A percentile compares a stretch with the other conserved stretches of the same genome.
Evolutionary conservation across 768 basidiomycete species (phyloP).

Genomic region (Dioszegia crocea): DNA sequence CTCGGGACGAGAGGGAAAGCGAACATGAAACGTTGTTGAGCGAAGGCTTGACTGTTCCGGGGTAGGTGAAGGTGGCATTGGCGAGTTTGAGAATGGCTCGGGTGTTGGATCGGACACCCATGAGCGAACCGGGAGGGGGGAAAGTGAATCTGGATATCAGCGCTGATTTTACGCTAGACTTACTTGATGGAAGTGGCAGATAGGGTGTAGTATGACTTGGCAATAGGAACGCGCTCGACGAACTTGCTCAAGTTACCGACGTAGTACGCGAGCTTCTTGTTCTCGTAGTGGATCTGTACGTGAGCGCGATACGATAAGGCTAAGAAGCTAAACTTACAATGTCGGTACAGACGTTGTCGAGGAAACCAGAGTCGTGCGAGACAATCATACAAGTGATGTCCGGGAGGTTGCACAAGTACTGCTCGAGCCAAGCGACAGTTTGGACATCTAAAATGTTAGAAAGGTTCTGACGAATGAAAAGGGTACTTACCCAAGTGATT

Average conservation of each 20-base stretch:
- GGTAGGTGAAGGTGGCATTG: slow-evolving; percentile 90
- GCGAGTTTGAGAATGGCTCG: slow-evolving; percentile 90
- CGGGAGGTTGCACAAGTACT: slow-evolving; percentile 74
- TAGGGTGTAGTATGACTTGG: slow-evolving; percentile 93
- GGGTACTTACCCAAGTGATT: slow-evolving; percentile 13
- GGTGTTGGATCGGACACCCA: slow-evolving; percentile 95
- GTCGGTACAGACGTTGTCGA: slow-evolving; percentile 92
- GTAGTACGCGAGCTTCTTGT: slow-evolving; percentile 94
- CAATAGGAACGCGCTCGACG: slow-evolving; percentile 84
- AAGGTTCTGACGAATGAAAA: too few species aligned
- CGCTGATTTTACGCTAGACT: neutral
- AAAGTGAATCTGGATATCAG: slow-evolving; percentile 62
- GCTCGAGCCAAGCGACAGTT: slow-evolving; percentile 87
- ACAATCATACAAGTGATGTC: slow-evolving; percentile 87
- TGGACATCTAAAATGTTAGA: slow-evolving; percentile 51
- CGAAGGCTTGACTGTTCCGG: slow-evolving; percentile 73
- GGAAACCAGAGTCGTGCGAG: slow-evolving; percentile 95
- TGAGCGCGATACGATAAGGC: too few species aligned
- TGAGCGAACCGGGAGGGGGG: slow-evolving; percentile 89
- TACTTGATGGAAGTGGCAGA: slow-evolving; percentile 81
- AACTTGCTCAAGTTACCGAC: slow-evolving; percentile 86
- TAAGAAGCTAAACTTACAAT: slow-evolving; percentile 58
- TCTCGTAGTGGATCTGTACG: slow-evolving; percentile 76
- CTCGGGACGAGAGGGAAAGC: slow-evolving; percentile 87
- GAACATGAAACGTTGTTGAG: slow-evolving; percentile 85